Evolutionary conservation across 2,329 filamentous ascomycete genomes (phyloP), one percentile per base, ranked within the genome.

Genomic region (Xylariaceae sp.): DNA sequence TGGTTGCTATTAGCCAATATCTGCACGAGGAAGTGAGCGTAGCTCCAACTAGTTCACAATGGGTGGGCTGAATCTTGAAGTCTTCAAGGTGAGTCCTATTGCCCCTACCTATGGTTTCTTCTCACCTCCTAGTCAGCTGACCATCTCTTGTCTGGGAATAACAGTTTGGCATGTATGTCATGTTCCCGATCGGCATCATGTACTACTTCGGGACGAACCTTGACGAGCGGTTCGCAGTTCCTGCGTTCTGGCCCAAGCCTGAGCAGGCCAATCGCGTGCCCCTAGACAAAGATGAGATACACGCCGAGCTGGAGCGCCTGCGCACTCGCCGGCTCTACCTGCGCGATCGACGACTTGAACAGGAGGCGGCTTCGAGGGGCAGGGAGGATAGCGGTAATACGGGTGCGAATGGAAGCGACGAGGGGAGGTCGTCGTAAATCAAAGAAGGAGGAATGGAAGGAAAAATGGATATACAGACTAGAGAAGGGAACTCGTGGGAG

Each of bases 201-300:
- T 97, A 95, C 81, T 99, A 99, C 80, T 99, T 97, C 74, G 94
- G 94, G 71, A 96, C 92, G 51, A 99, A 99, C 74, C 90, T 99
- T 70, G 94, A 99, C 75, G 83, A 88, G 63, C 88, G 91, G 60
- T 99, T 99, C 79, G 77, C 83, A 41, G 91, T 97, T 1, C 86
- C 89, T 18, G 89, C 88, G 53, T 99, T 99, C 80, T 99, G 94
- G 94, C 94, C 94, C 23, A 91, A 87, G 67, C 80, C 85, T 4
- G 86, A 89, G 59, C 81, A 92, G 70, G 87, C 87, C 55, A 87
- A 94, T 74, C 83, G 81, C 67, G 82, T 94, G 39, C 91, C 91
- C 1, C 83, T 83, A 55, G 89, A 94, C 63, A 79, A 81, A 59
- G 89, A 94, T 50, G 91, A 95, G 74, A 94, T 99, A 67, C 82